Evolutionary conservation across 2,329 filamentous ascomycete species (phyloP), one percentile per base, ranked within the genome.

Genomic region (Alternaria gaisen): DNA sequence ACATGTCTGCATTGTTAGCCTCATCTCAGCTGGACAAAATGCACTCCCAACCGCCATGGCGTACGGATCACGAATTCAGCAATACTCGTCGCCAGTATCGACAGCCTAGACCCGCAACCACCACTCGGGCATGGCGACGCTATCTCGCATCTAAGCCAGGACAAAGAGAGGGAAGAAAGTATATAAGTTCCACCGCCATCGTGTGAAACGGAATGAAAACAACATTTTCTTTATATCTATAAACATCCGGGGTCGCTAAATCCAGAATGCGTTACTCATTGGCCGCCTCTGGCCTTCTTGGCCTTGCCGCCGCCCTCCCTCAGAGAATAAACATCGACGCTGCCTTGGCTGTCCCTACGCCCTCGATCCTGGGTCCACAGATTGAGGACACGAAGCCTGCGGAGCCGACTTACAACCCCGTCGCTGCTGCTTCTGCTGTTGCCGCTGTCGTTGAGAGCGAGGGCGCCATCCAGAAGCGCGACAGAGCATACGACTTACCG

Each of bases 301-400:
- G 66, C 38, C 59, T 71, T 46, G 65, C 63, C n/a, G 64, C 64
- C 32, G 68, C 70, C 41, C 62, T 68, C 50, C 70, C 71, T 43
- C 63, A 72, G 52, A 61, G 67, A 7, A 79, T 82, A 44, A 74
- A 82, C 57, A 72, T 79, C 24, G 75, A 76, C 32, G 73, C 80
- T 48, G 72, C 79, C 59, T 54, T 72, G 24, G 70, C 73, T 10
- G 75, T 79, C 4, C 65, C 75, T 34, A 73, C 73, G n/a, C 66
- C 68, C 9, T 47, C 71, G 1, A 65, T 69, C 26, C 69, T 75
- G 34, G 66, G 68, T 7, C 69, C 77, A 0, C 11, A 30, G 1
- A 30, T 30, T 20, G 72, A 73, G 16, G 56, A 74, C 10, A 57
- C 56, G 8, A 70, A 53, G 40, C 32, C 36, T 30, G 30, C 58